Percentiles rank a stretch among this genome's conserved stretches.
Conservation (phyloP, 2,329 filamentous ascomycete species). For the Fusarium lateritium region DNA sequence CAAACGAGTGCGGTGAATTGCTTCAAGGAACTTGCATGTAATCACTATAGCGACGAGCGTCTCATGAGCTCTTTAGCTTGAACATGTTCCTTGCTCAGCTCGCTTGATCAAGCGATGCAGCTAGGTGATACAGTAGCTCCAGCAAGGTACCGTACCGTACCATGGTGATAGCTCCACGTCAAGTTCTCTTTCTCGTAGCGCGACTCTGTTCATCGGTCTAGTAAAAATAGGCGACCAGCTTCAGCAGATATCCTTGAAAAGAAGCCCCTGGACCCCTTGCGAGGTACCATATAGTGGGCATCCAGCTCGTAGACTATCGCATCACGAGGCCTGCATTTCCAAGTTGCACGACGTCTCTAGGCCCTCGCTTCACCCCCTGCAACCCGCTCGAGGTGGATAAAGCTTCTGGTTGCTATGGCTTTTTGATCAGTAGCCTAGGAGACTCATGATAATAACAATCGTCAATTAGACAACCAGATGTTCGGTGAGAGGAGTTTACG, state of each 20-base stretch:
- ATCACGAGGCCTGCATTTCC: constrained; percentile 46
- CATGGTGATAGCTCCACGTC: constrained; percentile 31
- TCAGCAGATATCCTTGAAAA: constrained; percentile 36
- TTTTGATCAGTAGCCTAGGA: constrained; percentile 17
- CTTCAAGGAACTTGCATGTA: constrained; percentile 30
- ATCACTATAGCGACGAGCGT: constrained; percentile 40
- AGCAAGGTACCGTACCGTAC: constrained; percentile 31
- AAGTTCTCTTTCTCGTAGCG: constrained; percentile 17
- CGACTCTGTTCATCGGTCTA: constrained; percentile 30
- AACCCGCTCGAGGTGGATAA: constrained; percentile 39
- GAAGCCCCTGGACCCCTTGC: constrained; percentile 24
- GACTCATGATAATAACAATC: constrained; percentile 31
- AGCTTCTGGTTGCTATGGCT: constrained; percentile 38
- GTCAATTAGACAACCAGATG: constrained; percentile 1
- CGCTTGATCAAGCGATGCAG: constrained; percentile 38
- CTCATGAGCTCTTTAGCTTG: constrained; percentile 36
- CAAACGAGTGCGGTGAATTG: constrained; percentile 37
- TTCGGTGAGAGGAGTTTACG: constrained; percentile 9
- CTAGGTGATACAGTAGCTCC: constrained; percentile 20
- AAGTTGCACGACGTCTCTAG: constrained; percentile 38
- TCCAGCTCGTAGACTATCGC: constrained; percentile 30
- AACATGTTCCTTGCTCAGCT: constrained; percentile 34
- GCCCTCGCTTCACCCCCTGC: constrained; percentile 43
- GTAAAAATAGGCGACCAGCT: constrained; percentile 30
- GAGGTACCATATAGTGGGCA: constrained; percentile 32